phyloP scores from a whole-genome alignment of 1,284 basidiomycete genomes.

The Sanghuangporus weigelae region DNA sequence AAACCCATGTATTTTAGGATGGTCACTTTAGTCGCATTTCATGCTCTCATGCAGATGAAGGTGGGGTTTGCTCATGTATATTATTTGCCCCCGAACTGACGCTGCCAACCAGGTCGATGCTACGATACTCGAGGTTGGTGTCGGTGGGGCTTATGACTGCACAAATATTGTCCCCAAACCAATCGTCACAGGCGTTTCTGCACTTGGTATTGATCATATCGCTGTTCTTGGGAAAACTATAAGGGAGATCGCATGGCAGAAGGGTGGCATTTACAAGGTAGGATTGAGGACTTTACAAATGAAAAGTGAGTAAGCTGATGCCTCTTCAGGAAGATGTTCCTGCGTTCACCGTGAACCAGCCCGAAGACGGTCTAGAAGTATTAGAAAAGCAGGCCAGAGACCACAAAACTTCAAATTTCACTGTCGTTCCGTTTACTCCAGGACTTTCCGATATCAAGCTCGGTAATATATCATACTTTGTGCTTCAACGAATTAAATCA shows the following conservation, averaged over 20 bases:
- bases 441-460: constrained; percentile 54
- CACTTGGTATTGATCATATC: constrained; percentile 94
- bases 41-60: constrained; percentile 78
- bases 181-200: constrained; percentile 83
- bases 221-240: constrained; percentile 87
- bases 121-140: constrained; percentile 94
- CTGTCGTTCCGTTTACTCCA: constrained; percentile 44
- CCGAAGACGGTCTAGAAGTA: constrained; percentile 60
- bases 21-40: constrained; percentile 89
- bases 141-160: constrained; percentile 93
- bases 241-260: constrained; percentile 89
- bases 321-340: constrained; percentile 64
- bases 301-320: background rate
- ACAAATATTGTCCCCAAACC: constrained; percentile 95
- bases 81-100: background rate
- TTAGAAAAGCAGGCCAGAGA: constrained; percentile 64
- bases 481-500: background rate
- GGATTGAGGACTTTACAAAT: background rate
- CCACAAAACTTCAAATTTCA: constrained; percentile 63
- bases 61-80: constrained; percentile 30
- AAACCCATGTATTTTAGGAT: constrained; percentile 96
- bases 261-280: constrained; percentile 96
- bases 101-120: constrained; percentile 59
- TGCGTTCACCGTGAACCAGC: constrained; percentile 81
- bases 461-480: constrained; percentile 37